phyloP scores from a whole-genome alignment of 257 asterid genomes.

The Nicotiana noctiflora region DNA sequence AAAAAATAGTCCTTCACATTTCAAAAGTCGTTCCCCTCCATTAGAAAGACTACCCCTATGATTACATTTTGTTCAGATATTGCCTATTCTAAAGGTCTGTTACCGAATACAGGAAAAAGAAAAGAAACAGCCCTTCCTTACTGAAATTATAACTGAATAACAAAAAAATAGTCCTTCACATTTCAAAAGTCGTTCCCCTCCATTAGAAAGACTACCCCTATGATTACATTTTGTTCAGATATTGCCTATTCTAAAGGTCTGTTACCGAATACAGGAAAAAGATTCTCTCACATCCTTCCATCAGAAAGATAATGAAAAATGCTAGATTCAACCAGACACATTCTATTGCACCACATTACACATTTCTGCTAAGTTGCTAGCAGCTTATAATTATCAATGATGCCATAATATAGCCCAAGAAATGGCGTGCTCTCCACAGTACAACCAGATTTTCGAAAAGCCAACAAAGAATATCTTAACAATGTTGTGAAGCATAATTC shows the following conservation, averaged over 20 bases:
- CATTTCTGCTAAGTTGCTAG: background rate
- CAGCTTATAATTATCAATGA: background rate
- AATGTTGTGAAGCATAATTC: background rate
- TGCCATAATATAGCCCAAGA: background rate
- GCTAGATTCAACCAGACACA: background rate
- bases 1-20: background rate
- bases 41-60: background rate
- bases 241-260: background rate
- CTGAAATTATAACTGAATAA: background rate
- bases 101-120: background rate
- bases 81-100: background rate
- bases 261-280: background rate
- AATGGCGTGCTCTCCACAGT: background rate
- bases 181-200: background rate
- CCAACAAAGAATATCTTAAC: background rate
- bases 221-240: background rate
- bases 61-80: background rate
- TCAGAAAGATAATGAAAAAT: background rate
- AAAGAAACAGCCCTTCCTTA: background rate
- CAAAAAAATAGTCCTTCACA: background rate
- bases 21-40: background rate
- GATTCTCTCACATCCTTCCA: background rate
- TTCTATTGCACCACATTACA: slow-evolving; percentile 2
- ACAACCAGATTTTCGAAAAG: background rate
- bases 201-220: background rate